A percentile compares a stretch with the other conserved stretches of the same genome.
Conservation (phyloP, 768 basidiomycete species). For the Suillus ampliporus region DNA sequence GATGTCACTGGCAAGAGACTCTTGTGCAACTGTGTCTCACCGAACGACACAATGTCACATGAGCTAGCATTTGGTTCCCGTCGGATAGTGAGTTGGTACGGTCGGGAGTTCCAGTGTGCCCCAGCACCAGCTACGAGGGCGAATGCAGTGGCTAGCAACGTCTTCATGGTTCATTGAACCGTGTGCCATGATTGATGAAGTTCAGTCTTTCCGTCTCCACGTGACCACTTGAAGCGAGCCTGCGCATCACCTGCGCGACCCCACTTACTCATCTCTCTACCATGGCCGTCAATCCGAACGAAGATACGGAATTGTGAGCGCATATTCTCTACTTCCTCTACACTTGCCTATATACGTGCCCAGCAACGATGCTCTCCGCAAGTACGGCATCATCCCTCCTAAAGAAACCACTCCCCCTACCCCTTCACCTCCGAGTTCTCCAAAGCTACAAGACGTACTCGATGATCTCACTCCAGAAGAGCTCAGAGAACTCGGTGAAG, state of each 20-base stretch:
- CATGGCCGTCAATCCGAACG: constrained; percentile 81
- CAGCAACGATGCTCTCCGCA: constrained; percentile 93
- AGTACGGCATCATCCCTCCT: constrained; percentile 89
- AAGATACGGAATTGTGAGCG: constrained; percentile 96
- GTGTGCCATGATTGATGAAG: background rate
- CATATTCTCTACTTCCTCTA: background rate
- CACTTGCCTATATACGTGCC: background rate
- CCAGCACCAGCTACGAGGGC: background rate
- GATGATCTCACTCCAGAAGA: constrained; percentile 67
- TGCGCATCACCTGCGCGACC: background rate
- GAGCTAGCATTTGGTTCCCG: background rate
- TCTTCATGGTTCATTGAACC: constrained; percentile 1
- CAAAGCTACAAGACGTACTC: constrained; percentile 69
- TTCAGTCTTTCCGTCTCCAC: background rate
- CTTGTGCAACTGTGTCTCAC: constrained; percentile 1
- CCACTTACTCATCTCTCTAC: constrained; percentile 10
- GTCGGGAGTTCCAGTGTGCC: background rate
- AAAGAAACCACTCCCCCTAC: constrained; percentile 68
- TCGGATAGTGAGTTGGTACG: constrained; percentile 4
- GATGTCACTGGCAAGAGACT: background rate
- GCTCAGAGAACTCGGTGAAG: constrained; percentile 72
- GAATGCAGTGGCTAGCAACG: background rate
- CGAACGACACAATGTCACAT: constrained; percentile 4
- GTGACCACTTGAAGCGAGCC: background rate
- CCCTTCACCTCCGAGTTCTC: constrained; percentile 84